Percentiles rank a stretch among this genome's conserved stretches.
Evolutionary conservation across 2,329 filamentous ascomycete genomes (phyloP).

Genomic region (Colletotrichum spinosum): DNA sequence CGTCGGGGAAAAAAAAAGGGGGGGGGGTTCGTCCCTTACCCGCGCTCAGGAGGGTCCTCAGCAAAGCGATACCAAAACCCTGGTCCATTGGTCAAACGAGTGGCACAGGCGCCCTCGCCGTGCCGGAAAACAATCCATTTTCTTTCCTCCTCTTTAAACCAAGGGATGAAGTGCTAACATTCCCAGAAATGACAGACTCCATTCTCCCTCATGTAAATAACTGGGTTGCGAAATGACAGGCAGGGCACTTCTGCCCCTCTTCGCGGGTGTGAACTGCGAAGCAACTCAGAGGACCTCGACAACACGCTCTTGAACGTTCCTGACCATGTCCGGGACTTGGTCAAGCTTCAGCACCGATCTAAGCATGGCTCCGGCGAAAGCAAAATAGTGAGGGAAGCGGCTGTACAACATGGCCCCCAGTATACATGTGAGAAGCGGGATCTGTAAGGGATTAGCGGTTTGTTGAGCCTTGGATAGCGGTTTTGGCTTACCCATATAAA

Average conservation of each 20-base stretch:
- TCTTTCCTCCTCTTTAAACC: neutral
- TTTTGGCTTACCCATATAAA: slow-evolving; percentile 72
- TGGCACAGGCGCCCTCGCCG: slow-evolving; percentile 14
- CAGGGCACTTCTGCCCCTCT: too few species aligned
- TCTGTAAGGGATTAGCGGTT: slow-evolving; percentile 52
- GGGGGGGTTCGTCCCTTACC: slow-evolving; percentile 6
- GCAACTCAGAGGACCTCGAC: slow-evolving; percentile 41
- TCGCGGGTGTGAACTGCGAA: neutral
- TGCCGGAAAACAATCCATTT: neutral
- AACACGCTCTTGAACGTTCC: slow-evolving; percentile 39
- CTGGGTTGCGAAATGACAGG: too few species aligned
- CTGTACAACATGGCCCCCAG: slow-evolving; percentile 63
- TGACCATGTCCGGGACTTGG: slow-evolving; percentile 30
- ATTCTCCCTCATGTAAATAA: neutral
- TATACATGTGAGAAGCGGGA: slow-evolving; percentile 62
- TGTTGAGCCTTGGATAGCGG: neutral
- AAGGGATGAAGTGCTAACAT: too few species aligned
- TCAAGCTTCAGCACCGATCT: slow-evolving; percentile 31
- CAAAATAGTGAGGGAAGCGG: slow-evolving; percentile 61
- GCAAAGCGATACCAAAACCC: slow-evolving; percentile 10
- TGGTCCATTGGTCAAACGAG: slow-evolving; percentile 2
- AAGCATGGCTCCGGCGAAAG: slow-evolving; percentile 35
- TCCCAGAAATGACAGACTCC: too few species aligned
- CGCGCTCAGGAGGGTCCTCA: slow-evolving; percentile 14
- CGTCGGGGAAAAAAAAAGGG: slow-evolving; percentile 6